Base-by-base conservation (phyloP, 139 green algal species). In the Volvox reticuliferus region DNA sequence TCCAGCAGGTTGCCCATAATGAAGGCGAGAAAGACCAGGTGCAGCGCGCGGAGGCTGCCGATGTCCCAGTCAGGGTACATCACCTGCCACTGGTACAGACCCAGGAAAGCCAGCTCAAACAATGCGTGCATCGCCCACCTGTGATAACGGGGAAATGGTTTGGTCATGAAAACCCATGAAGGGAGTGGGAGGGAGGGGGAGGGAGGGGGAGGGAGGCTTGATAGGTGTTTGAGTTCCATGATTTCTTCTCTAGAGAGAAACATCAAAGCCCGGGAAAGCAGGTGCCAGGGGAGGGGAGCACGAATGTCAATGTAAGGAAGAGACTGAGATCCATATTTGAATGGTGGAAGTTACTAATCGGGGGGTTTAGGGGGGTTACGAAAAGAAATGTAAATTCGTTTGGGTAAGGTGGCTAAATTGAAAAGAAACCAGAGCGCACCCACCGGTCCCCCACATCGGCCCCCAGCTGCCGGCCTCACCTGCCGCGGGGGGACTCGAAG, bases 1-100 rank as follows among this genome's bases (percentile, higher is more conserved):
- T 92, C 88, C 65, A 88, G 65, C 19, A 92, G 88, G 88, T 92
- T 92, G 79, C 88, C 88, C n/a, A 76, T 24, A 36, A 92, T 87
- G 44, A 88, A 77, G 79, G n/a, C 17, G 28, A 80, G 12, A 36
- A 92, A 88, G 20, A 92, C 67, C 6, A 82, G 30, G 75, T 90
- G 86, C 22, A 78, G 9, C 26, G 28, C 18, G 19, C 16, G 28
- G 55, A 87, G 65, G 77, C 30, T 82, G n/a, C 33, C 14, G 1
- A 21, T 20, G 5, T 76, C 50, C 20, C 9, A 9, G 30, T n/a
- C 1, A 1, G 86, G 86, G 50, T 85, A 90, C 86, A 84, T 90
- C 50, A 90, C 75, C 71, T 90, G 86, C 86, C 73, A 90, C 86
- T 90, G 86, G 75, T 90, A 90, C 0, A 90, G 86, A 22, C 36